Evolutionary conservation across 768 basidiomycete species (phyloP), one percentile per base, ranked within the genome.

Genomic region (Phanerochaete sordida): DNA sequence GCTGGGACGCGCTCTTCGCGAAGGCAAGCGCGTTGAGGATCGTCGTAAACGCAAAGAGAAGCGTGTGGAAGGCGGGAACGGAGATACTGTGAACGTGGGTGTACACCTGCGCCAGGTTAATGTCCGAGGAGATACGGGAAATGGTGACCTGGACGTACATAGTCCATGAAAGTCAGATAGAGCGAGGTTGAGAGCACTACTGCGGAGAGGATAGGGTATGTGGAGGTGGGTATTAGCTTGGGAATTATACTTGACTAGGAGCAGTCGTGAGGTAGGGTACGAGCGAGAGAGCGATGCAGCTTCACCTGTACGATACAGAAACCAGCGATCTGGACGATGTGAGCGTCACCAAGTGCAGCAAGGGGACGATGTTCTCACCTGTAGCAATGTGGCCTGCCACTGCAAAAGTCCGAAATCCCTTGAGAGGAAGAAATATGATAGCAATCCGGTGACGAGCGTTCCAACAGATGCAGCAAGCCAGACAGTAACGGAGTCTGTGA

Each of bases 361-460:
- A 19, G 21, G 45, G 49, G 54, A 66, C 67, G 8, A 19, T 43
- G 8, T n/a, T n/a, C 39, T 45, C 64, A 78, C 78, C 64, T 76
- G 75, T 11, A 77, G 67, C 28, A 70, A 39, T 21, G 65, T 57
- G 37, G 68, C 68, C 48, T 78, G 70, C 70, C 70, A 77, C 43
- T 70, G 65, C 7, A 63, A 27, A 15, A 65, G 54, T 35, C 69
- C 56, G 48, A 70, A 61, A 8, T 52, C 53, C 57, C 66, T 64
- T 45, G 65, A 66, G 1, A 62, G 56, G 43, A 72, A 52, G 19
- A 64, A 23, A 51, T 62, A 62, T 46, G 68, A 50, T 21, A 68
- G 27, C 21, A 61, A 19, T 19, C 73, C 57, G 13, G 68, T 66
- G 48, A 64, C 59, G 1, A 72, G 28, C 43, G 68, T 46, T 4